Conservation (phyloP, 768 basidiomycete species). For the Suillus paluster region DNA sequence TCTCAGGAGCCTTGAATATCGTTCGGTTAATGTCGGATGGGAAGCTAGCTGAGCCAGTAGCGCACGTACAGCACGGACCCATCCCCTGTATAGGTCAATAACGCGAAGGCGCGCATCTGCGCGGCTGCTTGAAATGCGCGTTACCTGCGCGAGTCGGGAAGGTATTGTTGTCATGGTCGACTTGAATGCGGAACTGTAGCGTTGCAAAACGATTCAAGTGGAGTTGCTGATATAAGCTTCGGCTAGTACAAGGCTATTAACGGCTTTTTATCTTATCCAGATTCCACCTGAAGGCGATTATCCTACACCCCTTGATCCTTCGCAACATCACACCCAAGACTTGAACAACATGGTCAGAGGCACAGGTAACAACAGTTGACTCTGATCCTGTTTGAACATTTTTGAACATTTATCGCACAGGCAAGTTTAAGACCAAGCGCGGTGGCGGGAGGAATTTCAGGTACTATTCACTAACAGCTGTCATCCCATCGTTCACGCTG, state of each 20-base stretch:
- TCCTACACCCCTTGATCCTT: not conserved
- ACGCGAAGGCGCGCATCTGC: conserved; percentile 70
- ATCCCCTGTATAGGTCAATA: conserved; percentile 85
- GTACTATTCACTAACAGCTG: conserved; percentile 36
- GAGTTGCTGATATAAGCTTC: conserved; percentile 23
- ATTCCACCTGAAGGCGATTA: not conserved
- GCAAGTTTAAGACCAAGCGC: conserved; percentile 85
- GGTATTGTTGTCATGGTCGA: conserved; percentile 82
- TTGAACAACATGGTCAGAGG: conserved; percentile 38
- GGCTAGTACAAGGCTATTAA: not conserved
- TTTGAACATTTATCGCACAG: conserved; percentile 35
- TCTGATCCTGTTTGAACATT: not conserved
- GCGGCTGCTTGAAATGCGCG: conserved; percentile 57
- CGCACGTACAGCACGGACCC: conserved; percentile 85
- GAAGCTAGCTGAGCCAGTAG: conserved; percentile 7
- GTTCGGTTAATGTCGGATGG: conserved; percentile 9
- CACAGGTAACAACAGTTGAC: conserved; percentile 23
- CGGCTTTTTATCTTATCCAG: conserved; percentile 24
- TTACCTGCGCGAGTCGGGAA: conserved; percentile 76
- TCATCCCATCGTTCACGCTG: conserved; percentile 10
- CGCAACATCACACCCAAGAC: not conserved
- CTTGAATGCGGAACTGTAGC: not conserved
- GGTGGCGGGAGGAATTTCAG: conserved; percentile 90
- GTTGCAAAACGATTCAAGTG: not conserved
- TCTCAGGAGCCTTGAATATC: conserved; percentile 80